phyloP scores from a whole-genome alignment of 495 filamentous ascomycete species.

The Aspergillus saccharolyticus region DNA sequence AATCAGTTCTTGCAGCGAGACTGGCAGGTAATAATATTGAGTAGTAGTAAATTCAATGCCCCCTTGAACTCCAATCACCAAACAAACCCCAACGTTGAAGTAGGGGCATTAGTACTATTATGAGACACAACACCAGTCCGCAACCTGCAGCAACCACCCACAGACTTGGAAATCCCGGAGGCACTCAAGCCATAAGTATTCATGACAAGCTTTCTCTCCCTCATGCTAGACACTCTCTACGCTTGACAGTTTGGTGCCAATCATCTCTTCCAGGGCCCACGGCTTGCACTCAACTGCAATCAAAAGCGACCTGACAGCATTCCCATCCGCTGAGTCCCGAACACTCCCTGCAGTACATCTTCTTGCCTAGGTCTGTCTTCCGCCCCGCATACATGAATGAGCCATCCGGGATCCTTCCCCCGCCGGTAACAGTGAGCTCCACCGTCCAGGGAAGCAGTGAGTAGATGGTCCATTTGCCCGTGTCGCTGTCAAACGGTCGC shows the following conservation, averaged over 20 bases:
- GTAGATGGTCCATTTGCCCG: background rate
- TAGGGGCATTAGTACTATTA: no score
- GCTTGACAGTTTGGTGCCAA: no score
- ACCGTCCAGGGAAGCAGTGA: slow-evolving; percentile 1
- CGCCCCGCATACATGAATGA: background rate
- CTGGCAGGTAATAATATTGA: no score
- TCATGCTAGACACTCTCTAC: background rate
- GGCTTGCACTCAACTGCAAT: background rate
- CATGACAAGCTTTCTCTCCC: background rate
- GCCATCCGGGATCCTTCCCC: background rate
- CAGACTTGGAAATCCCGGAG: no score
- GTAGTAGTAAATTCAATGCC: no score
- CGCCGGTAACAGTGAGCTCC: background rate
- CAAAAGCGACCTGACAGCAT: background rate
- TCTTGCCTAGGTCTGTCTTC: slow-evolving; percentile 3
- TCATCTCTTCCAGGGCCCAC: background rate
- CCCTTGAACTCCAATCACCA: no score
- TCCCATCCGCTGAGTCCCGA: background rate
- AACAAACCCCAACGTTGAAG: no score
- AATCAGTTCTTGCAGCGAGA: no score
- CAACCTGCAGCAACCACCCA: no score
- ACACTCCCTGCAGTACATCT: background rate
- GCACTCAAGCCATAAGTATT: no score
- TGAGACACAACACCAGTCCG: no score
- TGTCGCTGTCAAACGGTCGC: background rate